These are phyloP conservation scores for Lipomyces yamadae DNA, from an alignment of 805 yeast species.

Conservation along the genomic window DNA sequence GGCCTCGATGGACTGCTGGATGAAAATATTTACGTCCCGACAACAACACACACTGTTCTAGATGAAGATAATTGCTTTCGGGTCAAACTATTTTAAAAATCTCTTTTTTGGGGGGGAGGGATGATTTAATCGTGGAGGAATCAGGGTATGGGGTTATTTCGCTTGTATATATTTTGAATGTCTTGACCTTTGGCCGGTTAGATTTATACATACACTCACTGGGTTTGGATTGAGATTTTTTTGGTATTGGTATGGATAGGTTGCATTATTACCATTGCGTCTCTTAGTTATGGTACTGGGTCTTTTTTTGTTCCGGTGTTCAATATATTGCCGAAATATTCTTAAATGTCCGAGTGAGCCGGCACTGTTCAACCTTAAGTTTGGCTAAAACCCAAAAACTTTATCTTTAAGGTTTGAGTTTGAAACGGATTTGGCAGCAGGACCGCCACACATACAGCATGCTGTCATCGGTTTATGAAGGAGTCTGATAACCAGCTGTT, in stretches of 20 bases:
- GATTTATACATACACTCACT: background rate
- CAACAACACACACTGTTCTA: background rate
- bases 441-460: too few species aligned
- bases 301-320: background rate
- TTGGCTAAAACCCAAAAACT: too few species aligned
- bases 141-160: background rate
- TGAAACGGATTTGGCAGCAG: too few species aligned
- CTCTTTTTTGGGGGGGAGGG: background rate
- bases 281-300: background rate
- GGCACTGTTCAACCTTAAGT: background rate
- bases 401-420: too few species aligned
- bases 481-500: too few species aligned
- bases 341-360: too few species aligned
- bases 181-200: background rate
- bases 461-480: too few species aligned
- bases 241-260: background rate
- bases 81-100: background rate
- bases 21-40: background rate
- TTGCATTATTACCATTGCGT: background rate
- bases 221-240: background rate
- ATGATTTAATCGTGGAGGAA: background rate
- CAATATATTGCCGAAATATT: background rate
- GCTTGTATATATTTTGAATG: background rate
- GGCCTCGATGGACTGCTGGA: background rate
- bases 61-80: background rate